A percentile compares a stretch with the other conserved stretches of the same genome.
Evolutionary conservation across 306 rosid species (phyloP).

Genomic region (Vigna radiata): DNA sequence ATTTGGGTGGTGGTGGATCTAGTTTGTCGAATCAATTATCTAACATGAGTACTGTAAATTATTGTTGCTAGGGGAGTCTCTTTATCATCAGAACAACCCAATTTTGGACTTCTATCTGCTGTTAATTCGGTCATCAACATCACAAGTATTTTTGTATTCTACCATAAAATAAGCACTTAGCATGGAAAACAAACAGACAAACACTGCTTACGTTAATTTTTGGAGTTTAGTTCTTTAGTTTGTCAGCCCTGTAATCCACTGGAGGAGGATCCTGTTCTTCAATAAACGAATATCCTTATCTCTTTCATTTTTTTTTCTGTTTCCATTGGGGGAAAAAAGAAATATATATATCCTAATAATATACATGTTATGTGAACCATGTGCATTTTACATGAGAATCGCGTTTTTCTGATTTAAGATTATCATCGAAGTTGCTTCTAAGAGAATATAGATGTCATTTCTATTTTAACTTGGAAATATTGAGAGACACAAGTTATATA

Average conservation of each 20-base stretch:
- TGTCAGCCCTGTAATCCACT: background rate
- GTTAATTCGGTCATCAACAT: background rate
- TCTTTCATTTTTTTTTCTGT: background rate
- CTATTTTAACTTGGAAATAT: background rate
- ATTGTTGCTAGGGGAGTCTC: slow-evolving; percentile 44
- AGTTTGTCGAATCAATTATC: slow-evolving; percentile 73
- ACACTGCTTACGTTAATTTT: background rate
- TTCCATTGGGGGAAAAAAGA: background rate
- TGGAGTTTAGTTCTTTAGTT: background rate
- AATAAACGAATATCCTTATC: slow-evolving; percentile 5
- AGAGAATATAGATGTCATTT: background rate
- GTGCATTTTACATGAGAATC: background rate
- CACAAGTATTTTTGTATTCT: background rate
- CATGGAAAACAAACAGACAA: background rate
- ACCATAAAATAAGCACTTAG: background rate
- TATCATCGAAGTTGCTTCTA: background rate
- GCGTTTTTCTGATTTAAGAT: background rate
- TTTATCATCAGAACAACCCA: slow-evolving; percentile 14
- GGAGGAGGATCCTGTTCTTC: background rate
- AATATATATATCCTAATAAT: background rate
- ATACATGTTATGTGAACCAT: background rate
- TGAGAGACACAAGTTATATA: background rate
- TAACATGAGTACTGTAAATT: slow-evolving; percentile 54
- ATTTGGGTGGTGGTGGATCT: slow-evolving; percentile 53
- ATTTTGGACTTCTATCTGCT: slow-evolving; percentile 28